A percentile compares a stretch with the other conserved stretches of the same genome.
phyloP scores from a whole-genome alignment of 441 rosid species.

The Jatropha multifida region DNA sequence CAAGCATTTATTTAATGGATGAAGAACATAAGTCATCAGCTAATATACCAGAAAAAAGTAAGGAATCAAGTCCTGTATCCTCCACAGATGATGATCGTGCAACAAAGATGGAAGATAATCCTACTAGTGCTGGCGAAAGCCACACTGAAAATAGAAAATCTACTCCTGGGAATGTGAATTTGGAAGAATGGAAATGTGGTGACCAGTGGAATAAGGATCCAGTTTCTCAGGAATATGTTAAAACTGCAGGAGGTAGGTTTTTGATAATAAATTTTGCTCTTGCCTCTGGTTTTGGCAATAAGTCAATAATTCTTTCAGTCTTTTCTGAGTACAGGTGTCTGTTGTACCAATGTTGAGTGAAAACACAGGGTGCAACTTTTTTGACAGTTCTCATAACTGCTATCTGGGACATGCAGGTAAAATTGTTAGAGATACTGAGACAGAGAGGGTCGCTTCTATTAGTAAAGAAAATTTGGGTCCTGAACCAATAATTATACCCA shows the following conservation, averaged over 20 bases:
- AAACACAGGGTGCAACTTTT: background rate
- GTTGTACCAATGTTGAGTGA: background rate
- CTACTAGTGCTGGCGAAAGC: constrained; percentile 30
- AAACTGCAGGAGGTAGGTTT: constrained; percentile 36
- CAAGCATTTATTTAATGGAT: constrained; percentile 95
- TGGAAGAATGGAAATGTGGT: constrained; percentile 32
- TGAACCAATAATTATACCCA: constrained; percentile 80
- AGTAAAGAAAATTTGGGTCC: constrained; percentile 68
- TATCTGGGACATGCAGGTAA: constrained; percentile 44
- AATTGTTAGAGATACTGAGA: constrained; percentile 34
- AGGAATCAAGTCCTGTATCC: constrained; percentile 35
- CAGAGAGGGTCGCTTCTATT: constrained; percentile 28
- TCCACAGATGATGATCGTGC: constrained; percentile 29
- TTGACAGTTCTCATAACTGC: constrained; percentile 14
- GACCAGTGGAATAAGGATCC: constrained; percentile 38
- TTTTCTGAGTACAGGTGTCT: background rate
- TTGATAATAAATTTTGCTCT: constrained; percentile 42
- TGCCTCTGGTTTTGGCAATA: constrained; percentile 14
- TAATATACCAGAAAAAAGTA: constrained; percentile 38
- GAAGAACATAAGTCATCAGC: constrained; percentile 69
- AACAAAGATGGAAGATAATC: constrained; percentile 34
- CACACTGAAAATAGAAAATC: constrained; percentile 32
- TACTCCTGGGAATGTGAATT: constrained; percentile 18
- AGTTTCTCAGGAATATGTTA: constrained; percentile 37
- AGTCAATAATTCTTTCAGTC: background rate